Base-by-base conservation (phyloP, 371 early-diverging fungal genomes). In the Haplosporangium sp. region DNA sequence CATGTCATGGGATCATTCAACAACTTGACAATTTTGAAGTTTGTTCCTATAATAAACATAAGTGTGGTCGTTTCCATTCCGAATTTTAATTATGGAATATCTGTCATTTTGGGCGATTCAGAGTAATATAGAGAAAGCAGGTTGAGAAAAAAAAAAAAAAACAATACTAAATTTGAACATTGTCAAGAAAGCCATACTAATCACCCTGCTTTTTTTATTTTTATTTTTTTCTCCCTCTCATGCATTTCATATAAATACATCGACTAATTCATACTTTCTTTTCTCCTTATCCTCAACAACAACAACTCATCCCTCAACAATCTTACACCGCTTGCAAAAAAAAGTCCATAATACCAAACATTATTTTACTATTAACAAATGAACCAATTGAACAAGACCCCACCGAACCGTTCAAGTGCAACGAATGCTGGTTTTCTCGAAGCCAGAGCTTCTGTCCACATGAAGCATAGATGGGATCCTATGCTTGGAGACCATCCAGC, bases 401-500 rank as follows among this genome's bases (percentile, higher is more conserved):
- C 27, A 27, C 27, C 27, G 27, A 27, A 27, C 27, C 44, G 44
- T 10, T 34, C 9, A 35, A 56, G 3, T 35, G 27, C 56, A 11
- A 34, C 2, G 27, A 20, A 56, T 7, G 6, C 56, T 19, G 27
- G 27, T 9, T 6, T 7, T 27, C 11, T 27, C 56, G 5, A 34
- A 2, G 4, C 56, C 7, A 39, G 39, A n/a, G n/a, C 45, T 0
- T 27, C 44, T n/a, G 19, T 61, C 7, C 45, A 45, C 34, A 20
- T 61, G 39, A 4, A 27, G 20, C 27, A 20, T 61, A 27, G 8
- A 20, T 61, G 61, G 61, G 44, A 61, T 27, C 61, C 61, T 13
- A 19, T 61, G 45, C 45, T 61, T 2, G 45, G 45, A 61, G 61
- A 61, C 35, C 15, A 61, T 20, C 61, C 61, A 19, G 27, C 35